Conservation (phyloP, 2,329 filamentous ascomycete genomes). For the Verticillium zaregamsianum region DNA sequence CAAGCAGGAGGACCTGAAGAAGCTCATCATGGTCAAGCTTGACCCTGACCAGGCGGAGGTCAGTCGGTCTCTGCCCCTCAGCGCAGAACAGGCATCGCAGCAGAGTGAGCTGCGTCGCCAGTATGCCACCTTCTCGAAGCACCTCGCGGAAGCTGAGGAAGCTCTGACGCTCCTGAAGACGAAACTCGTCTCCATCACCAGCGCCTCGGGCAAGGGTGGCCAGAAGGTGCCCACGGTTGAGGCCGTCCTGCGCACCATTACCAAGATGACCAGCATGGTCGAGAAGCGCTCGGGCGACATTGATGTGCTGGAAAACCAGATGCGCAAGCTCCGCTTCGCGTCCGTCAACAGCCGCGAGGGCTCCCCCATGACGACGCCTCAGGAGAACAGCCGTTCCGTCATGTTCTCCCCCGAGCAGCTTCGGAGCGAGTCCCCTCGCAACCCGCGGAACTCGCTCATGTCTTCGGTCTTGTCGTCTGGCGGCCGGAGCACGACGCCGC, state of each 20-base stretch:
- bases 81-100: slow-evolving; percentile 75
- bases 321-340: slow-evolving; percentile 65
- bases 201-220: slow-evolving; percentile 38
- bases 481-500: slow-evolving; percentile 37
- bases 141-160: slow-evolving; percentile 76
- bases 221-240: slow-evolving; percentile 76
- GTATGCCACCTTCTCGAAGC: slow-evolving; percentile 69
- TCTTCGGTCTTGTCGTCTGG: slow-evolving; percentile 34
- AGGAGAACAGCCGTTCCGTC: slow-evolving; percentile 24
- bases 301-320: slow-evolving; percentile 81
- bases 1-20: slow-evolving; percentile 74
- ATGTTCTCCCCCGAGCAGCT: slow-evolving; percentile 39
- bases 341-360: slow-evolving; percentile 36
- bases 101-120: slow-evolving; percentile 77
- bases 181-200: slow-evolving; percentile 60
- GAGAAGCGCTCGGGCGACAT: slow-evolving; percentile 90
- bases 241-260: slow-evolving; percentile 84
- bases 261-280: slow-evolving; percentile 87
- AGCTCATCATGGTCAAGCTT: slow-evolving; percentile 64
- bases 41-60: slow-evolving; percentile 65
- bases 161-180: slow-evolving; percentile 74
- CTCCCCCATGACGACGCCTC: slow-evolving; percentile 35
- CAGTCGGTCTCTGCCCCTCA: slow-evolving; percentile 68
- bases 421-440: slow-evolving; percentile 32
- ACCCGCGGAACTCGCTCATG: slow-evolving; percentile 35